Evolutionary conservation across 139 green algal genomes (phyloP), one percentile per base, ranked within the genome.

Genomic region (Eudorina sp.): DNA sequence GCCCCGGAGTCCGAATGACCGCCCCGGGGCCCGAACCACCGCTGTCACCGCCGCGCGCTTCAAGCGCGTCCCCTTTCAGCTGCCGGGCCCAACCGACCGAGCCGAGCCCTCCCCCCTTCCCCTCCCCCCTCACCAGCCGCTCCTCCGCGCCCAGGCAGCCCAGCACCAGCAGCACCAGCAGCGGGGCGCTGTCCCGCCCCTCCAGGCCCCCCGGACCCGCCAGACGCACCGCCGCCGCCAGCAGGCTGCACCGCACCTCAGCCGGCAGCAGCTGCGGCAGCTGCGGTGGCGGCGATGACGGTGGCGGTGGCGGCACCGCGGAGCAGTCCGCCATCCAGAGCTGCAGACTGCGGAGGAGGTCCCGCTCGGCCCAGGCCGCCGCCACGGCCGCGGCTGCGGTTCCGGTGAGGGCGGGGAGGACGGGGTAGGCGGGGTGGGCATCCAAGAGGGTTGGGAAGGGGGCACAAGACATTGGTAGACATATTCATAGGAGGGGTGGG

Each of bases 141-240:
- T 86, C 62, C 6, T 62, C 43, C 21, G 62, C 55, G 0, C 79
- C 79, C 53, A 91, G 53, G 68, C 88, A 88, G 68, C 69, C 46
- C 68, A 91, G 68, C 81, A 89, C 29, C 58, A 91, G 68, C 53
- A 86, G 72, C 38, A 81, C 41, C 66, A 85, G 68, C 72, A 66
- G 3, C 1, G 73, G 27, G 0, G 2, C 18, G 70, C 53, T 64
- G 34, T 86, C 58, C 13, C 8, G 34, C 43, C 80, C 81, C 41
- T 16, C 6, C 86, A 90, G 76, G 18, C 73, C 73, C 29, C 31
- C 45, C 76, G 29, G 43, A 0, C 79, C 79, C 31, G 69, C 73
- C 81, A 91, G 81, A n/a, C 21, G 27, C 53, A 51, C 72, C 41
- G 58, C 70, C 9, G 80, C 72, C 21, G 40, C 40, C 81, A 91